Percentiles rank a stretch among this genome's conserved stretches.
phyloP scores from a whole-genome alignment of 2,329 filamentous ascomycete genomes.

The Colletotrichum zoysiae region DNA sequence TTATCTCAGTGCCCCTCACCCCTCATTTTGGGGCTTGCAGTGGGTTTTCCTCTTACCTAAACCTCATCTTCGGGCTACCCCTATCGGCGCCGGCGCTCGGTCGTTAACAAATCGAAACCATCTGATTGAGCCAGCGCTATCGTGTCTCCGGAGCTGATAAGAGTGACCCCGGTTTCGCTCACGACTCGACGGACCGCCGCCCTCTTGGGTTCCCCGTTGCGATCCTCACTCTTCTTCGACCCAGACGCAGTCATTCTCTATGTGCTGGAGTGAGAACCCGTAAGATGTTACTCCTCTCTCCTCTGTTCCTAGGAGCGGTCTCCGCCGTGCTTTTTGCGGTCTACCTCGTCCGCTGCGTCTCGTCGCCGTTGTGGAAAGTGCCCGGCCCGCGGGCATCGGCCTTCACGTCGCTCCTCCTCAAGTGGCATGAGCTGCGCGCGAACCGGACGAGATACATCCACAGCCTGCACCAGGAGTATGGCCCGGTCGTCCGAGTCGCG shows the following conservation, averaged over 20 bases:
- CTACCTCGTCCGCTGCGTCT: conserved; percentile 44
- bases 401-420: conserved; percentile 64
- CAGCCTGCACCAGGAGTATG: conserved; percentile 65
- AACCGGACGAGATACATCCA: conserved; percentile 68
- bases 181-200: conserved; percentile 1
- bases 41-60: conserved; percentile 23
- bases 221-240: not conserved
- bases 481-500: conserved; percentile 68
- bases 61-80: not conserved
- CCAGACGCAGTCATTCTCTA: not conserved
- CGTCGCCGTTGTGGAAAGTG: conserved; percentile 56
- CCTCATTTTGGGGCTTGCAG: conserved; percentile 6
- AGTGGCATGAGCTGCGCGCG: conserved; percentile 68
- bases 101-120: conserved; percentile 28
- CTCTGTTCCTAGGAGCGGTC: conserved; percentile 36
- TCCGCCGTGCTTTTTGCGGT: conserved; percentile 27
- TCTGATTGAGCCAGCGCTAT: conserved; percentile 35
- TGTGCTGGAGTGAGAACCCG: not conserved
- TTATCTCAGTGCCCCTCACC: conserved; percentile 25
- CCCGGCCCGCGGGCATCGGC: conserved; percentile 63
- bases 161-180: conserved; percentile 23
- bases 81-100: conserved; percentile 29
- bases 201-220: not conserved
- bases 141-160: conserved; percentile 32
- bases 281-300: conserved; percentile 43